Evolutionary conservation across 2,329 filamentous ascomycete genomes (phyloP), one percentile per base, ranked within the genome.

Genomic region (Phialophora verrucosa): DNA sequence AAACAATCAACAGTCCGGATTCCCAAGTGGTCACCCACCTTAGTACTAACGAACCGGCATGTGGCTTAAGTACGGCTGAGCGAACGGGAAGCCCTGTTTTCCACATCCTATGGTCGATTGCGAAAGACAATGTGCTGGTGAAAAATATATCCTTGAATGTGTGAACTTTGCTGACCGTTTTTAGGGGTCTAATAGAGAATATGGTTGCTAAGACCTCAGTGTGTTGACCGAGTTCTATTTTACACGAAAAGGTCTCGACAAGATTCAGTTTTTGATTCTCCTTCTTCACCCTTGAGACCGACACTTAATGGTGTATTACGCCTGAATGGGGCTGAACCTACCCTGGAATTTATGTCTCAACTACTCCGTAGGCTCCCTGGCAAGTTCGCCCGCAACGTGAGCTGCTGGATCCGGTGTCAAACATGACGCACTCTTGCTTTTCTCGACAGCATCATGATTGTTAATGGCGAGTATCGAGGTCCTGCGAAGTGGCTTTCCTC

Each of bases 1-100:
- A 44, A 44, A 44, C 38, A 44, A 44, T 44, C 38, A n/a, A 44
- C 38, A 44, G 38, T n/a, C 38, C 38, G 38, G 38, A 44, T 44
- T 44, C 38, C 38, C 38, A 44, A 44, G 38, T 44, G 38, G 38
- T 44, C 38, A 44, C 38, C 38, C 38, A 44, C 38, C 38, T 44
- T n/a, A 8, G 38, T 44, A 44, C 38, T 44, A 44, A 44, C 38
- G 38, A n/a, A 44, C 38, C 38, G 38, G 38, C 38, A 44, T 8
- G 17, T 44, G 38, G 38, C 38, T 44, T 44, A 44, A 44, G 38
- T 44, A n/a, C 38, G 17, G 38, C 38, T 44, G 38, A 44, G 38
- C 38, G 38, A 44, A 44, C 38, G 38, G 38, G 38, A 44, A 44
- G 38, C 38, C 17, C 38, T 44, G 38, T 44, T 44, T n/a, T 44